phyloP scores from a whole-genome alignment of 257 asterid species.

The Coffea eugenioides region DNA sequence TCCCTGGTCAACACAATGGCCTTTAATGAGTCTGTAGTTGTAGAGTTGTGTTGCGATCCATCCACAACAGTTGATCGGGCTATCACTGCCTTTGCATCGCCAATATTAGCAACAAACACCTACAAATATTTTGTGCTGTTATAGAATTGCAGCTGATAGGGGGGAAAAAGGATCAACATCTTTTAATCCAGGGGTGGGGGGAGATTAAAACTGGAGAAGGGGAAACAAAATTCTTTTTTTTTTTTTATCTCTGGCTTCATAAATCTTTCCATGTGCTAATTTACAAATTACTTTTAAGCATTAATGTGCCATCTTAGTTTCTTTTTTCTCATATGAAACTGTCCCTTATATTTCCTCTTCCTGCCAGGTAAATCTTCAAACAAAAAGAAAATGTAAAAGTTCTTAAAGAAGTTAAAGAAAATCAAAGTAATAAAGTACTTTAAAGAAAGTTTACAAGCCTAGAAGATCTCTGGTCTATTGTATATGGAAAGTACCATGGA shows the following conservation, averaged over 20 bases:
- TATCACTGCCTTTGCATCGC: conserved; percentile 86
- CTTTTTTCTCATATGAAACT: background rate
- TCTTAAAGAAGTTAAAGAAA: too few relatives aligned
- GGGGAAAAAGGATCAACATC: too few relatives aligned
- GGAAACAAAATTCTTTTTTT: too few relatives aligned
- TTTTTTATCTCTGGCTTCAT: too few relatives aligned
- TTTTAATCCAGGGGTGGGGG: too few relatives aligned
- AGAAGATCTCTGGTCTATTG: background rate
- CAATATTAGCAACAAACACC: conserved; percentile 94
- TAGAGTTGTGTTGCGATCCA: conserved; percentile 33
- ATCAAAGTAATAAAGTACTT: too few relatives aligned
- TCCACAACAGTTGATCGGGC: conserved; percentile 66
- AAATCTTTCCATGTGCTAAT: too few relatives aligned
- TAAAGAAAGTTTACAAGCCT: background rate
- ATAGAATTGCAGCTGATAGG: too few relatives aligned
- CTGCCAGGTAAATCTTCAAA: background rate
- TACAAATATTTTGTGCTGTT: conserved; percentile 6
- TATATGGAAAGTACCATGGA: background rate
- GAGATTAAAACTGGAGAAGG: too few relatives aligned
- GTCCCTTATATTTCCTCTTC: background rate
- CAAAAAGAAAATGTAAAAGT: too few relatives aligned
- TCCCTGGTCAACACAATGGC: conserved; percentile 89
- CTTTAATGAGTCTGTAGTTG: conserved; percentile 42
- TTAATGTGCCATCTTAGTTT: background rate
- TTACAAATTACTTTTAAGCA: background rate